These are phyloP conservation scores for Galerina sulciceps DNA, from an alignment of 768 basidiomycete genomes.

Conservation along the genomic window DNA sequence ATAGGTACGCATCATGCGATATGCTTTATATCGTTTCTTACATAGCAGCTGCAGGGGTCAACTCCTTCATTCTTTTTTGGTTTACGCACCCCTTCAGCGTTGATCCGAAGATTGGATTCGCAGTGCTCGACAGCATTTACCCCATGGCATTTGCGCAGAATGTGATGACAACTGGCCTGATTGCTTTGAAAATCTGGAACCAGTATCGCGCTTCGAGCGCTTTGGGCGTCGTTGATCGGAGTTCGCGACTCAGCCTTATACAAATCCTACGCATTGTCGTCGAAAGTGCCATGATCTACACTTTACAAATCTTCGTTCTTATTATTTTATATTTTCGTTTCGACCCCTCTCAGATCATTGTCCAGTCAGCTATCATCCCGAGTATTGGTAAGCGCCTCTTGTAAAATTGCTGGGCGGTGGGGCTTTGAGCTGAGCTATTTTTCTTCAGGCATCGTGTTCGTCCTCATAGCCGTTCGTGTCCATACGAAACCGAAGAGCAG, in stretches of 20 bases:
- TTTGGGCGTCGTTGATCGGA: slow-evolving; percentile 19
- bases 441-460: slow-evolving; percentile 17
- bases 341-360: slow-evolving; percentile 12
- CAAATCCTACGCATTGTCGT: slow-evolving; percentile 11
- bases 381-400: slow-evolving; percentile 17
- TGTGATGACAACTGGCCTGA: slow-evolving; percentile 30
- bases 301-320: slow-evolving; percentile 19
- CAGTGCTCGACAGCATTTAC: slow-evolving; percentile 25
- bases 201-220: slow-evolving; percentile 27
- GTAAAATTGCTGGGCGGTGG: neutral
- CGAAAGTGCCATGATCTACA: slow-evolving; percentile 25
- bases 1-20: slow-evolving; percentile 18
- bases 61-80: slow-evolving; percentile 28
- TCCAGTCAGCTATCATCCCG: slow-evolving; percentile 21
- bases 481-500: slow-evolving; percentile 2
- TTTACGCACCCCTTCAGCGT: slow-evolving; percentile 20
- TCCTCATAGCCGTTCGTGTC: slow-evolving; percentile 18
- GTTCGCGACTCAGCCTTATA: slow-evolving; percentile 11
- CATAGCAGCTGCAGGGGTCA: slow-evolving; percentile 13
- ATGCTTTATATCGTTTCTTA: neutral
- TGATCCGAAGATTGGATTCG: slow-evolving; percentile 10
- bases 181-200: slow-evolving; percentile 29
- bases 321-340: slow-evolving; percentile 15
- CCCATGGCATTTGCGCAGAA: slow-evolving; percentile 31
- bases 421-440: neutral